Evolutionary conservation across 805 yeast genomes (phyloP).

Genomic region (Ogataea siamensis): DNA sequence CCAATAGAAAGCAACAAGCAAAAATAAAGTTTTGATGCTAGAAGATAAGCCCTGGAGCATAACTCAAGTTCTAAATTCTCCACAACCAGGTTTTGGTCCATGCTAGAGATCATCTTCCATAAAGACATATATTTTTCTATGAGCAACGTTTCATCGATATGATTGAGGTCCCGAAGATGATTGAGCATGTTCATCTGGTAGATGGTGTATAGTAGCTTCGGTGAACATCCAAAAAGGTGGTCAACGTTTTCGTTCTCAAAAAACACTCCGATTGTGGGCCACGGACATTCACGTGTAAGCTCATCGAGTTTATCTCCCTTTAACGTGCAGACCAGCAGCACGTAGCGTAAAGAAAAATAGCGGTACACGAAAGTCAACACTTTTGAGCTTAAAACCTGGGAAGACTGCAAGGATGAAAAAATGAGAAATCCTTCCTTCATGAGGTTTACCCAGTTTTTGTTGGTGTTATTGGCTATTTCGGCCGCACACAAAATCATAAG

Average conservation of each 20-base stretch:
- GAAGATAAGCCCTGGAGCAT: slow-evolving; percentile 25
- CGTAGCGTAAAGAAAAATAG: slow-evolving; percentile 33
- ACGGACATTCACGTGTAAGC: slow-evolving; percentile 22
- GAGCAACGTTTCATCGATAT: slow-evolving; percentile 5
- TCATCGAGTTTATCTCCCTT: slow-evolving; percentile 17
- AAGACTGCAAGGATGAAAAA: slow-evolving; percentile 23
- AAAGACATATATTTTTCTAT: slow-evolving; percentile 6
- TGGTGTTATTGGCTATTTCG: slow-evolving; percentile 32
- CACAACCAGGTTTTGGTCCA: slow-evolving; percentile 11
- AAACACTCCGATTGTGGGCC: slow-evolving; percentile 27
- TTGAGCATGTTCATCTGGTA: slow-evolving; percentile 24
- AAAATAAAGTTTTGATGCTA: slow-evolving; percentile 21
- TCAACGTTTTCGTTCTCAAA: slow-evolving; percentile 30
- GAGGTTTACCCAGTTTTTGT: slow-evolving; percentile 31
- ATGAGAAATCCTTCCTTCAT: slow-evolving; percentile 33
- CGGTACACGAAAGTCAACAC: slow-evolving; percentile 31
- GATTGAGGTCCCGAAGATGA: slow-evolving; percentile 10
- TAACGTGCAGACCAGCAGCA: slow-evolving; percentile 29
- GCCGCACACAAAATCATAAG: slow-evolving; percentile 32
- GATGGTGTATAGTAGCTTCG: slow-evolving; percentile 27
- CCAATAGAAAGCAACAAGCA: slow-evolving; percentile 17
- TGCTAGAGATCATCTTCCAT: slow-evolving; percentile 14
- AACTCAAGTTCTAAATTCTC: slow-evolving; percentile 15
- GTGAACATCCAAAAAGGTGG: slow-evolving; percentile 37
- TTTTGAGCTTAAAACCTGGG: slow-evolving; percentile 24